These are phyloP conservation scores for Bothia castanella DNA, from an alignment of 1,284 basidiomycete genomes.

Conservation along the genomic window DNA sequence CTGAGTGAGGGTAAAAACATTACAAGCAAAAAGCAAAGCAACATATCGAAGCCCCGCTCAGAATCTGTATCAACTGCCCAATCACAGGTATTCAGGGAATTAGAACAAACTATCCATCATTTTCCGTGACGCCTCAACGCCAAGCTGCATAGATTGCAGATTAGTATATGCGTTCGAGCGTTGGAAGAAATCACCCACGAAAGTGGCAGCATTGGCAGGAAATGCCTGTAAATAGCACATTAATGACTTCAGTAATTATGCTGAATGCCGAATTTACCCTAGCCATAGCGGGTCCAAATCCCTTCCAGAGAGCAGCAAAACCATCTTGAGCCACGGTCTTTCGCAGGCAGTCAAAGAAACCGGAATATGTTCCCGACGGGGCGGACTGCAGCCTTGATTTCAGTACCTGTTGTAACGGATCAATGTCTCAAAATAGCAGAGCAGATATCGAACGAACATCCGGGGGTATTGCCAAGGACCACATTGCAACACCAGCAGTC, in stretches of 20 bases:
- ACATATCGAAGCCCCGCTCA: constrained; percentile 15
- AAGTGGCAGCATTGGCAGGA: constrained; percentile 94
- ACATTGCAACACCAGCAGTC: constrained; percentile 96
- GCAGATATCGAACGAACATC: constrained; percentile 58
- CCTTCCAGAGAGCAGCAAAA: constrained; percentile 88
- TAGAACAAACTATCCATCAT: constrained; percentile 64
- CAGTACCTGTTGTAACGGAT: constrained; percentile 60
- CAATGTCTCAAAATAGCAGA: constrained; percentile 8
- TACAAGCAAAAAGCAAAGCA: constrained; percentile 5
- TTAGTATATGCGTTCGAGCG: constrained; percentile 5
- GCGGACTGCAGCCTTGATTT: constrained; percentile 98
- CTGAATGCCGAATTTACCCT: constrained; percentile 50
- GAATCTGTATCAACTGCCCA: constrained; percentile 8
- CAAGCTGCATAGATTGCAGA: constrained; percentile 48
- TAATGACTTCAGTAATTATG: constrained; percentile 4
- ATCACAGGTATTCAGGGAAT: constrained; percentile 13
- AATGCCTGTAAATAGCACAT: constrained; percentile 57
- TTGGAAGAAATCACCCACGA: constrained; percentile 55
- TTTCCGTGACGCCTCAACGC: constrained; percentile 78
- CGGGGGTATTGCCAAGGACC: constrained; percentile 92
- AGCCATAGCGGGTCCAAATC: constrained; percentile 96
- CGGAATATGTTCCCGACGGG: constrained; percentile 91
- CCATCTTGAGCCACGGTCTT: constrained; percentile 95
- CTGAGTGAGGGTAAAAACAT: constrained; percentile 9
- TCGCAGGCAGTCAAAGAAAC: constrained; percentile 88